A percentile compares a stretch with the other conserved stretches of the same genome.
Conservation (phyloP, 495 filamentous ascomycete species). For the Lophiotrema nucula region DNA sequence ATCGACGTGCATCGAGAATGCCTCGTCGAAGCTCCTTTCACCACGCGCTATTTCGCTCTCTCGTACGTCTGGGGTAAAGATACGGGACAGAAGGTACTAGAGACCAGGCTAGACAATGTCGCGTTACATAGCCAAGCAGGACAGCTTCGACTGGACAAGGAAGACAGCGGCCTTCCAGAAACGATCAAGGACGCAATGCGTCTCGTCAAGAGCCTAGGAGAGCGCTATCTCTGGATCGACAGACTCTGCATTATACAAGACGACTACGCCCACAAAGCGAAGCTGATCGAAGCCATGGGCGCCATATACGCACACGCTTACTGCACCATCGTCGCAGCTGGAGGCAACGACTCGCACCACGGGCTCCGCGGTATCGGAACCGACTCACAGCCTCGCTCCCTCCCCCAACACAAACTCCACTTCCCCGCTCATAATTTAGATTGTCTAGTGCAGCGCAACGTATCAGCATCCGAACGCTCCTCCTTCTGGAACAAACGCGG, state of each 20-base stretch:
- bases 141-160: background rate
- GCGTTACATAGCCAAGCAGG: background rate
- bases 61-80: background rate
- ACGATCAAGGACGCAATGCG: slow-evolving; percentile 35
- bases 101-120: background rate
- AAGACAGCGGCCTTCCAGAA: background rate
- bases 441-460: background rate
- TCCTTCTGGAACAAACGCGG: background rate
- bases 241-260: slow-evolving; percentile 30
- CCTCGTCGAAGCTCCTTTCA: background rate
- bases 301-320: slow-evolving; percentile 4
- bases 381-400: background rate
- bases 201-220: slow-evolving; percentile 15
- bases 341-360: background rate
- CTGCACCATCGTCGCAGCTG: slow-evolving; percentile 10
- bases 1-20: background rate
- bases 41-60: background rate
- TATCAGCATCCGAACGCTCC: background rate
- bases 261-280: background rate
- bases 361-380: background rate
- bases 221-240: slow-evolving; percentile 38
- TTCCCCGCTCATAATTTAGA: background rate
- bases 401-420: background rate
- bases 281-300: background rate
- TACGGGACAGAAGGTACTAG: background rate